Conservation (phyloP, 163 green algal genomes). For the Scenedesmus sp. region DNA sequence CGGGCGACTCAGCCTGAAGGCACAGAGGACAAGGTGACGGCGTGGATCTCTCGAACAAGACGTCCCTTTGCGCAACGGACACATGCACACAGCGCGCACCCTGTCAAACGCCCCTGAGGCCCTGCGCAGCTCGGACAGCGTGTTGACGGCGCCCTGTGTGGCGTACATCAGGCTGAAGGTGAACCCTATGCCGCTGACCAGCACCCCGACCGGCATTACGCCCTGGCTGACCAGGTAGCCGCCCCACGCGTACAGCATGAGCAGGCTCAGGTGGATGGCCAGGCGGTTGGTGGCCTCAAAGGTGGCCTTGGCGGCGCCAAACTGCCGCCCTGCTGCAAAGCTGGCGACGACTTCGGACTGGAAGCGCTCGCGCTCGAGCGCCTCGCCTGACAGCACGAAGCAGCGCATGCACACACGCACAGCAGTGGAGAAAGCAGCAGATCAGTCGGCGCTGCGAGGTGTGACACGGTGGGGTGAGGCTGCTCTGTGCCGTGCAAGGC, state of each 20-base stretch:
- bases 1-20: no score
- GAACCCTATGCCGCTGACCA: slow-evolving; percentile 92
- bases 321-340: slow-evolving; percentile 66
- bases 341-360: slow-evolving; percentile 70
- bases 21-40: no score
- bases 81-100: no score
- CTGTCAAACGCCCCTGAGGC: slow-evolving; percentile 71
- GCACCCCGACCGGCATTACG: slow-evolving; percentile 80
- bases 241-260: slow-evolving; percentile 85
- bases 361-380: slow-evolving; percentile 87
- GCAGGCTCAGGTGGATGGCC: slow-evolving; percentile 84
- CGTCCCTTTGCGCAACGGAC: no score
- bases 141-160: slow-evolving; percentile 85
- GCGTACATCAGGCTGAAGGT: slow-evolving; percentile 80
- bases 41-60: no score
- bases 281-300: slow-evolving; percentile 87
- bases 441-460: no score
- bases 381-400: slow-evolving; percentile 70
- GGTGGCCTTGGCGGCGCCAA: slow-evolving; percentile 80
- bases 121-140: slow-evolving; percentile 81
- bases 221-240: slow-evolving; percentile 75
- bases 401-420: slow-evolving; percentile 11
- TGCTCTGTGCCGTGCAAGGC: no score
- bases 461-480: no score
- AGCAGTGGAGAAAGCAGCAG: not conserved